Evolutionary conservation across 768 basidiomycete species (phyloP), one percentile per base, ranked within the genome.

Genomic region (Termitomyces sp.): DNA sequence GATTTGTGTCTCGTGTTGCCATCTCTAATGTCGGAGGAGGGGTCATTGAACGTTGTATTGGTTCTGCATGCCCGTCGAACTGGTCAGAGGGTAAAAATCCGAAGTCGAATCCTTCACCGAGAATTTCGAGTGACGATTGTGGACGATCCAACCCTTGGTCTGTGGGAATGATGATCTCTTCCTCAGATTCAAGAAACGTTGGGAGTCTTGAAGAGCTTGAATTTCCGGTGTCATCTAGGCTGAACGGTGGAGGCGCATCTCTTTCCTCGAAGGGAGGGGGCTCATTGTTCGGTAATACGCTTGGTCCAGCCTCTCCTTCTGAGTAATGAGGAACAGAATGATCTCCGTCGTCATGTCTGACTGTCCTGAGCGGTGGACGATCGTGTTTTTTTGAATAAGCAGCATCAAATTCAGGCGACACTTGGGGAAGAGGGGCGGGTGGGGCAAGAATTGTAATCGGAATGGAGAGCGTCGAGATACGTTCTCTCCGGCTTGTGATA

Each of bases 321-420:
- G 84, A 82, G 67, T 90, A 90, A 64, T 79, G 77, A 44, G 88
- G 89, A 10, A 81, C 82, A 3, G 75, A 75, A 34, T 73, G 64
- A 36, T 91, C 90, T 16, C 61, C 58, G 51, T 92, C 92, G 55
- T 90, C 89, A 37, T 80, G 72, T 53, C 92, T 76, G 37, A 84
- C 79, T 0, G 92, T 94, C 65, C 76, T 82, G 3, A 78, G 69
- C 2, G 92, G 92, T 7, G 92, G 92, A 2, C 81, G 80, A 64
- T 94, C 92, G 63, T 93, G 91, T 68, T 94, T 94, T 77, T 94
- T 94, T 64, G 83, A 85, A 70, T 94, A 94, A 7, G 88, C 89
- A 31, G 78, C 79, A 60, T 89, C 89, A 22, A 90, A 71, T 54
- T 82, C 81, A 55, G 77, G 80, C n/a, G 87, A 86, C 4, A 89